phyloP scores from a whole-genome alignment of 352 stramenopile species.

The Globisporangium spinosum region DNA sequence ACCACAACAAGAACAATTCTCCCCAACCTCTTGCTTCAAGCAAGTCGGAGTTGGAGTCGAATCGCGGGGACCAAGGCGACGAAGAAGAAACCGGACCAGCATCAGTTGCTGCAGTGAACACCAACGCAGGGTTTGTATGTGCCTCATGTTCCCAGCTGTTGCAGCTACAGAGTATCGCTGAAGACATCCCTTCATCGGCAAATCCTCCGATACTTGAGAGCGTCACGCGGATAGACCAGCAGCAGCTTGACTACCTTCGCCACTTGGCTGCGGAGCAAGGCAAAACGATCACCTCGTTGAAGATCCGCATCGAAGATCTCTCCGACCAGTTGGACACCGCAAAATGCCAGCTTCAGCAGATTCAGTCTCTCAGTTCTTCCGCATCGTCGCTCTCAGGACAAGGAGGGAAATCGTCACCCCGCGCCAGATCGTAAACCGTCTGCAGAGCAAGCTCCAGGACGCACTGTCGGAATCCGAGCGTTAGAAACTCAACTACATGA shows the following conservation, averaged over 20 bases:
- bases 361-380: not conserved
- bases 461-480: slow-evolving; percentile 42
- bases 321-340: slow-evolving; percentile 21
- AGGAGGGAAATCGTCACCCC: slow-evolving; percentile 15
- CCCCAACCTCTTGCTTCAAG: not conserved
- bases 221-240: slow-evolving; percentile 33
- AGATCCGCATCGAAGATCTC: slow-evolving; percentile 41
- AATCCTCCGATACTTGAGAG: slow-evolving; percentile 25
- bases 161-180: not conserved
- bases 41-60: not conserved
- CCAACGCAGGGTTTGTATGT: not conserved
- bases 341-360: slow-evolving; percentile 8
- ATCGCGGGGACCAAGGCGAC: not conserved
- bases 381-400: not conserved
- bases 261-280: slow-evolving; percentile 49
- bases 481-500: slow-evolving; percentile 37
- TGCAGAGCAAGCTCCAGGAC: slow-evolving; percentile 37
- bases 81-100: not conserved
- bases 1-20: not conserved
- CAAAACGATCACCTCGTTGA: slow-evolving; percentile 41
- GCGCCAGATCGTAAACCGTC: slow-evolving; percentile 22
- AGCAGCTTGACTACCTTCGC: slow-evolving; percentile 46
- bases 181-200: not conserved
- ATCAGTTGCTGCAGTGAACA: not conserved
- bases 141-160: not conserved